A percentile compares a stretch with the other conserved stretches of the same genome.
phyloP scores from a whole-genome alignment of 2,329 filamentous ascomycete genomes.

The Thelonectria discophora region DNA sequence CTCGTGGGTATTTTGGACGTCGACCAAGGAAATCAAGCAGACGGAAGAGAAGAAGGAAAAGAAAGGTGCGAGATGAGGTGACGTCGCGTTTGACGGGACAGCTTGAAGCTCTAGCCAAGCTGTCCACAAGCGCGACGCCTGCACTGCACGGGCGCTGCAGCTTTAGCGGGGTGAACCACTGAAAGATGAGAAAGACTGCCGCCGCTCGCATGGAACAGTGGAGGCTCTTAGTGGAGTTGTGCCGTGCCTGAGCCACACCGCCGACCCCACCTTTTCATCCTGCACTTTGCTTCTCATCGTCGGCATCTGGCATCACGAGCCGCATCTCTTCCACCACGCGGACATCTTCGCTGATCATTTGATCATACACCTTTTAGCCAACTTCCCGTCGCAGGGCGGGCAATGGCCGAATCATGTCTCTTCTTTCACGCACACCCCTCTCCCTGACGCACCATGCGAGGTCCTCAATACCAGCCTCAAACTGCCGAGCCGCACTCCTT shows the following conservation, averaged over 20 bases:
- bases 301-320: constrained; percentile 18
- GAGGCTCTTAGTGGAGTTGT: neutral
- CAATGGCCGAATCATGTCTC: constrained; percentile 32
- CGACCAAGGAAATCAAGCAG: neutral
- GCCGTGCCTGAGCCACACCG: constrained; percentile 3
- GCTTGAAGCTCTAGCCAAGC: constrained; percentile 20
- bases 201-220: too few species aligned
- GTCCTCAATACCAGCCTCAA: constrained; percentile 16
- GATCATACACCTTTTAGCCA: constrained; percentile 5
- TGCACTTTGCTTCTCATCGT: neutral
- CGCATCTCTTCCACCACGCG: constrained; percentile 26
- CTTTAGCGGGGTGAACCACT: neutral
- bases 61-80: constrained; percentile 19
- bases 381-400: constrained; percentile 5
- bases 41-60: neutral
- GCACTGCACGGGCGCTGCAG: constrained; percentile 11
- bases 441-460: constrained; percentile 26
- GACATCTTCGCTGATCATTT: constrained; percentile 10
- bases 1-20: neutral
- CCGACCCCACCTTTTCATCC: constrained; percentile 9
- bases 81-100: constrained; percentile 23
- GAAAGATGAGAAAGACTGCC: too few species aligned
- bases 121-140: constrained; percentile 16
- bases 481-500: constrained; percentile 15
- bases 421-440: constrained; percentile 26